Base-by-base conservation (phyloP, 2,329 filamentous ascomycete genomes). In the Fusarium haematococcum region DNA sequence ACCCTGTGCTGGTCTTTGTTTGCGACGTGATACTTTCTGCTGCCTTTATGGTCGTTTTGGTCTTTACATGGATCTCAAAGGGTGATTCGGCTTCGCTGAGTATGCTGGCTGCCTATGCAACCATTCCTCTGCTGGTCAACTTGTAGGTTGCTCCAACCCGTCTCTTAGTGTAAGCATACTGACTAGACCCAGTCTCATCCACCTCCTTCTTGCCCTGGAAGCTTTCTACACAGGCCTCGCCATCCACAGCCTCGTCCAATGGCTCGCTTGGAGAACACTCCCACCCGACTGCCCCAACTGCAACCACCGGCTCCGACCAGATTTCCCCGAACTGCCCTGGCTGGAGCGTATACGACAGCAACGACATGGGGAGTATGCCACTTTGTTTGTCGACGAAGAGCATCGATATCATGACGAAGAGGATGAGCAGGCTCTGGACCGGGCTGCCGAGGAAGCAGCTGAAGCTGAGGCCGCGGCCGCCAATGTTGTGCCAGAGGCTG, bases 51-150 rank as follows among this genome's bases (percentile, higher is more conserved):
- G 71, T 83, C 8, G 82, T 85, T 6, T 68, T 86, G 60, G 81
- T 85, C 25, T 83, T 84, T 39, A 85, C 84, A 1, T 86, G 84
- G 83, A 81, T 81, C 43, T 70, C 73, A 37, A 76, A 76, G 18
- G 69, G 75, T 8, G 58, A 67, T 13, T 77, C 78, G 32, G 75
- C 80, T 4, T 78, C 80, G 62, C 69, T 84, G 58, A 81, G 79
- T 45, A 85, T 85, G 83, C 78, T 86, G 35, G 83, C 83, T 41
- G 81, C 84, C 14, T 86, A 86, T 71, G 81, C 81, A 13, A 86
- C 84, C 4, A 80, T 86, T 20, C 84, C 84, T 41, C 77, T 86
- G 50, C 72, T 86, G 32, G 65, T 82, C 37, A 85, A 82, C 72
- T 84, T 85, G 85, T 85, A 78, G 71, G 82, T 75, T 43, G 11